phyloP scores from a whole-genome alignment of 2,329 filamentous ascomycete genomes.

The Cladosporium sp. region DNA sequence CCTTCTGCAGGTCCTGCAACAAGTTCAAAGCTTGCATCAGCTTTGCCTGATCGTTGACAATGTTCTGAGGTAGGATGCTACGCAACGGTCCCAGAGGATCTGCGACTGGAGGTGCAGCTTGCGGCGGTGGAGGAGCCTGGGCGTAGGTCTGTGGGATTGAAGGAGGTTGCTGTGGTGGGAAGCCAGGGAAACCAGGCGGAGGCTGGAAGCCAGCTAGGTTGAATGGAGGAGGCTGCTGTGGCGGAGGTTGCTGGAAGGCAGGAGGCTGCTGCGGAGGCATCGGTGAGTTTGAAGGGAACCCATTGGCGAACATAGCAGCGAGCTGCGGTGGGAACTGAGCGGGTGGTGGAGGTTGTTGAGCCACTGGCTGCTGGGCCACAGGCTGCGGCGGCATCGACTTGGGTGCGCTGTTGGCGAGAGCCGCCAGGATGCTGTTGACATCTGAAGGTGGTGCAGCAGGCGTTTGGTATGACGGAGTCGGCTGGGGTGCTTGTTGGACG shows the following conservation, averaged over 20 bases:
- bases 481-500: slow-evolving; percentile 21
- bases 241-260: slow-evolving; percentile 21
- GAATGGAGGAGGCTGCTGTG: slow-evolving; percentile 16
- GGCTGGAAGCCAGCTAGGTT: slow-evolving; percentile 16
- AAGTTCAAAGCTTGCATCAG: slow-evolving; percentile 72
- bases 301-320: slow-evolving; percentile 21
- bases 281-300: slow-evolving; percentile 6
- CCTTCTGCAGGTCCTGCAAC: slow-evolving; percentile 72
- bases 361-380: slow-evolving; percentile 23
- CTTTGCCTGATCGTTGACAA: slow-evolving; percentile 44
- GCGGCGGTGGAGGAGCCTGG: slow-evolving; percentile 51
- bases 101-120: slow-evolving; percentile 17
- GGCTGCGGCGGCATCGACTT: slow-evolving; percentile 27
- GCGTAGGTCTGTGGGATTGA: slow-evolving; percentile 39
- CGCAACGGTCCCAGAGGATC: slow-evolving; percentile 34
- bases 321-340: slow-evolving; percentile 24
- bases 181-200: slow-evolving; percentile 25
- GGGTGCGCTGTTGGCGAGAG: slow-evolving; percentile 33
- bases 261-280: slow-evolving; percentile 20
- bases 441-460: slow-evolving; percentile 30
- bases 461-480: slow-evolving; percentile 21
- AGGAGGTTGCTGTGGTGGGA: slow-evolving; percentile 31
- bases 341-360: slow-evolving; percentile 21
- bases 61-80: slow-evolving; percentile 38
- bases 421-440: slow-evolving; percentile 39